phyloP scores from a whole-genome alignment of 768 basidiomycete species.

The Hypholoma sublateritium region DNA sequence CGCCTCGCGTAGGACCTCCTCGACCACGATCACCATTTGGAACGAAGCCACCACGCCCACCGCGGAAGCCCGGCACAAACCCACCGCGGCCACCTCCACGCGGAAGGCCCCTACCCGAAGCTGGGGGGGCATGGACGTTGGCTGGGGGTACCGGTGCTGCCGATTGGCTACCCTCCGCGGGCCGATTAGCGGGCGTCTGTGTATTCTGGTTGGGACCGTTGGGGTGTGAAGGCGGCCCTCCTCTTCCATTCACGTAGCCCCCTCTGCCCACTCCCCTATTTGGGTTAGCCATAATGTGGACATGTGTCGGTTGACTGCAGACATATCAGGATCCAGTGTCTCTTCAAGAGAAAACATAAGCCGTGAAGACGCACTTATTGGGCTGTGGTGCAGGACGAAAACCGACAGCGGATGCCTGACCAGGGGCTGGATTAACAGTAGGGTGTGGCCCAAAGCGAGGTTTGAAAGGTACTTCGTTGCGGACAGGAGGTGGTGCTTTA shows the following conservation, averaged over 20 bases:
- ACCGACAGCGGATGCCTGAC: slow-evolving; percentile 56
- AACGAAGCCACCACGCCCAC: slow-evolving; percentile 30
- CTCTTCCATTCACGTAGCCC: slow-evolving; percentile 31
- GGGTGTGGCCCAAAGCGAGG: slow-evolving; percentile 71
- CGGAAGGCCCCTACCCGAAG: slow-evolving; percentile 22
- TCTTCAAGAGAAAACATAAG: background rate
- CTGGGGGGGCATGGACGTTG: slow-evolving; percentile 16
- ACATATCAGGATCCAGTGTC: slow-evolving; percentile 1
- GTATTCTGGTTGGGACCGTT: slow-evolving; percentile 3
- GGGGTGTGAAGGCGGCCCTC: slow-evolving; percentile 23
- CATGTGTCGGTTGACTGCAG: slow-evolving; percentile 34
- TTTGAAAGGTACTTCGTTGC: slow-evolving; percentile 53
- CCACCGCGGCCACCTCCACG: slow-evolving; percentile 27
- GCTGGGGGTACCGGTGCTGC: slow-evolving; percentile 4
- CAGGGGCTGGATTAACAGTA: slow-evolving; percentile 51
- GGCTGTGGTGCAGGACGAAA: slow-evolving; percentile 56
- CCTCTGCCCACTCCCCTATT: slow-evolving; percentile 50
- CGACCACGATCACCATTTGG: slow-evolving; percentile 31
- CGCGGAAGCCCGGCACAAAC: slow-evolving; percentile 27
- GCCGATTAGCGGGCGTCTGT: background rate
- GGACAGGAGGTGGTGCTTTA: slow-evolving; percentile 48
- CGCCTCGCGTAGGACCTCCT: slow-evolving; percentile 28
- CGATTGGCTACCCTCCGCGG: slow-evolving; percentile 1
- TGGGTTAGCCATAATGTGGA: slow-evolving; percentile 80
- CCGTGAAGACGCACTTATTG: slow-evolving; percentile 23